phyloP scores from a whole-genome alignment of 1,284 basidiomycete species.

The Peniophora sp. region DNA sequence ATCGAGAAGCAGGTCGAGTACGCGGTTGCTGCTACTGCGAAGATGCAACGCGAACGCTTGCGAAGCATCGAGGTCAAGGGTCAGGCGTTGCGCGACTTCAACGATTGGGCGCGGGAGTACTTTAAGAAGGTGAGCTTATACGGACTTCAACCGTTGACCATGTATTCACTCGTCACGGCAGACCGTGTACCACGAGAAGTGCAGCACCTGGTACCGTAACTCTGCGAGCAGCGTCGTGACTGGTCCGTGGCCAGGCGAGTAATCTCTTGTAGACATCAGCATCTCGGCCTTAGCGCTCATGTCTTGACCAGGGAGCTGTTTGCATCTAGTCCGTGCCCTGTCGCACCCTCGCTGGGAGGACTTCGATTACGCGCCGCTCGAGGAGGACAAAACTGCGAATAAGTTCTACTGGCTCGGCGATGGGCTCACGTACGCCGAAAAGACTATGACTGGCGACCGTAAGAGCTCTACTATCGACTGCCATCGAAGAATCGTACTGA shows the following conservation, averaged over 20 bases:
- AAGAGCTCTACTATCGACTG: background rate
- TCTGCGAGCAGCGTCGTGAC: constrained; percentile 44
- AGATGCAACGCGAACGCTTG: constrained; percentile 45
- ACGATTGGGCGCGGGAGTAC: constrained; percentile 33
- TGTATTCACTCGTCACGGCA: constrained; percentile 15
- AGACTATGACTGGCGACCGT: background rate
- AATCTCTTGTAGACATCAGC: background rate
- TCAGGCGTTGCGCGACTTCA: constrained; percentile 46
- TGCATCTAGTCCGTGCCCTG: constrained; percentile 45
- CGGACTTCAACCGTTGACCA: background rate
- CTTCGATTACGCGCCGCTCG: constrained; percentile 43
- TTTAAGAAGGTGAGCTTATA: constrained; percentile 15
- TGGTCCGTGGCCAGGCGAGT: constrained; percentile 50
- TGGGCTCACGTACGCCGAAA: background rate
- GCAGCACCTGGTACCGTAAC: constrained; percentile 62
- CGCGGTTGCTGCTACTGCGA: constrained; percentile 35
- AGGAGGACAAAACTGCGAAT: constrained; percentile 29
- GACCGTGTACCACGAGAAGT: constrained; percentile 54
- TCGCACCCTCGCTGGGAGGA: constrained; percentile 60
- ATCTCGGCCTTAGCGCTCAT: background rate
- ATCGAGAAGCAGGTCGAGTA: constrained; percentile 47
- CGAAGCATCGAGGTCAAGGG: constrained; percentile 44
- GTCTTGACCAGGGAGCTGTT: constrained; percentile 38
- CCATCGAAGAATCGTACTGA: background rate
- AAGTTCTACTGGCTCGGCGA: constrained; percentile 12